Evolutionary conservation across 2,329 filamentous ascomycete genomes (phyloP).

Genomic region (Myotisia sp.): DNA sequence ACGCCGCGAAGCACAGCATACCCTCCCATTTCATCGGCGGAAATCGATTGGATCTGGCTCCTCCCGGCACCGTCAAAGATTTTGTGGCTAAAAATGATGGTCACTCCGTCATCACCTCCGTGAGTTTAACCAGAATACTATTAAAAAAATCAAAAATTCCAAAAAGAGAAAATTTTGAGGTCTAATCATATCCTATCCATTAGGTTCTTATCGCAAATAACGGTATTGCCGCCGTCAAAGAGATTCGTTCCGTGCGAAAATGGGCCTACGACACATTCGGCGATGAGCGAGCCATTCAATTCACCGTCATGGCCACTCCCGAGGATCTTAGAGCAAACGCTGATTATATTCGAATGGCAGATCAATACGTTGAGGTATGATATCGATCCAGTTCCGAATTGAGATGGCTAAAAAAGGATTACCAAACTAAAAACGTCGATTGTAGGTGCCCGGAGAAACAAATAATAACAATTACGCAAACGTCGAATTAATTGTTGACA

Average conservation of each 20-base stretch:
- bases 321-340: conserved; percentile 96
- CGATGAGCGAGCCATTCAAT: conserved; percentile 95
- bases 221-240: conserved; percentile 97
- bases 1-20: conserved; percentile 67
- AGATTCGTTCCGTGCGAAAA: conserved; percentile 98
- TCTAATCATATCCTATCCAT: too few relatives aligned
- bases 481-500: conserved; percentile 95
- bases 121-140: too few relatives aligned
- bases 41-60: conserved; percentile 68
- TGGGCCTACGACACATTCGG: conserved; percentile 99
- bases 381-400: not conserved
- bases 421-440: not conserved
- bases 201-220: conserved; percentile 99
- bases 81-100: conserved; percentile 82
- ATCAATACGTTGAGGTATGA: conserved; percentile 84
- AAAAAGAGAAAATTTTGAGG: too few relatives aligned
- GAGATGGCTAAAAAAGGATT: conserved; percentile 3
- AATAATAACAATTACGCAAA: conserved; percentile 99
- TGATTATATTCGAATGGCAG: conserved; percentile 98
- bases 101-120: conserved; percentile 96
- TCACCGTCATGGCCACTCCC: conserved; percentile 98
- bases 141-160: too few relatives aligned
- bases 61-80: conserved; percentile 82
- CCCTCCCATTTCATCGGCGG: conserved; percentile 94
- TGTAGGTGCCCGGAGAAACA: conserved; percentile 84